Evolutionary conservation across 2,329 filamentous ascomycete genomes (phyloP), one percentile per base, ranked within the genome.

Genomic region (Seiridium unicorne): DNA sequence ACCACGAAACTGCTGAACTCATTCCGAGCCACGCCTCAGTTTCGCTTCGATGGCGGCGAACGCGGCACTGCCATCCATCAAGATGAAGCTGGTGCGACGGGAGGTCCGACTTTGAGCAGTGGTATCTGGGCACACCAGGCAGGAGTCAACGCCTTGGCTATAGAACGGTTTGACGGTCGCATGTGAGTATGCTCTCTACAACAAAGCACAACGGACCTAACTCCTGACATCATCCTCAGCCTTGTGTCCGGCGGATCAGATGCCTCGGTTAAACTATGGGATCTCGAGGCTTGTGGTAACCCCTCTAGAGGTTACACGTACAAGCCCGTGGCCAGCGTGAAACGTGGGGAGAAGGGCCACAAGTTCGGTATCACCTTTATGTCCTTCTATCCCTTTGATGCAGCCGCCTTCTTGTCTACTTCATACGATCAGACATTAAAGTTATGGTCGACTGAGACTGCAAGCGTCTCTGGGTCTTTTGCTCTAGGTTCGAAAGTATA

Each of bases 201-300:
- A 10, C 7, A 5, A 9, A 13, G 5, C 11, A 32, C 47, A 4
- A 49, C 9, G 11, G 32, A 34, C 35, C 36, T 3, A 36, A 11
- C 10, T 7, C 35, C 46, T 58, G 32, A 49, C 26, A n/a, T 9
- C 18, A 18, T 55, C 10, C 60, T 31, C 67, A 90, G 91, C 65
- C 82, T 97, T 63, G 76, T 97, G 2, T 96, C 93, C 0, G 94
- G 92, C 3, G 93, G 93, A 36, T 89, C 91, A 4, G 92, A 97
- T 70, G 91, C 90, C 8, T 90, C 90, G 1, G 86, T 97, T 69
- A 90, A 88, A 65, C 77, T 97, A 51, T 97, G 93, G 93, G 89
- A 97, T 74, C 83, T 97, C 5, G 90, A 96, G 68, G 77, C 83
- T 55, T 78, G 80, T 65, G 72, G 71, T 10, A 79, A 79, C 62